Conservation (phyloP, 2,329 filamentous ascomycete genomes). For the Cladorrhinum sp. region DNA sequence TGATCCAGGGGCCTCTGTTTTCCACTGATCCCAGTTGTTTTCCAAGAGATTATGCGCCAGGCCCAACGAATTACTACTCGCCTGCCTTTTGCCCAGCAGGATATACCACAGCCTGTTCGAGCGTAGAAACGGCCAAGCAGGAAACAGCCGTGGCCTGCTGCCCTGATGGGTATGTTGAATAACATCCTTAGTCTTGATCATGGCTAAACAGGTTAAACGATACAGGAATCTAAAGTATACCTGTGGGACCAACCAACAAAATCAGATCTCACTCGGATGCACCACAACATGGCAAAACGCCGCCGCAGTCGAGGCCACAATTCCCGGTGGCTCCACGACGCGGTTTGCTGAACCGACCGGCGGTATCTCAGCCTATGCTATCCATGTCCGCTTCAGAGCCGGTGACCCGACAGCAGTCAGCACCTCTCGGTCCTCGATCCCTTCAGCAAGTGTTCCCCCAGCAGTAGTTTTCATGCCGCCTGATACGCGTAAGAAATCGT, state of each 20-base stretch:
- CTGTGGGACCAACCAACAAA: constrained; percentile 15
- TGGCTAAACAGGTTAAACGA: background rate
- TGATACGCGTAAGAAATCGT: background rate
- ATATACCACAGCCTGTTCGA: constrained; percentile 31
- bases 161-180: constrained; percentile 25
- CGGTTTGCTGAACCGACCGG: constrained; percentile 14
- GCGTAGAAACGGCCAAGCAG: constrained; percentile 16
- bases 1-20: constrained; percentile 29
- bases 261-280: constrained; percentile 23
- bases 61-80: constrained; percentile 29
- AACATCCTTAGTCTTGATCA: background rate
- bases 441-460: background rate
- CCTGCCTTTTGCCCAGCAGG: constrained; percentile 29
- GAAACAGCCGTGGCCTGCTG: constrained; percentile 31
- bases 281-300: constrained; percentile 24
- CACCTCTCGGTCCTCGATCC: background rate
- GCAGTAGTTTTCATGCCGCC: constrained; percentile 11
- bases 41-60: constrained; percentile 27
- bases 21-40: constrained; percentile 26
- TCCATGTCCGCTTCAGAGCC: constrained; percentile 25
- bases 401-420: constrained; percentile 15
- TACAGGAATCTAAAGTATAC: constrained; percentile 24
- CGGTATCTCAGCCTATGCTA: constrained; percentile 24
- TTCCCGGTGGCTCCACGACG: constrained; percentile 8
- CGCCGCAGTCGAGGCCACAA: constrained; percentile 21